Percentiles rank a stretch among this genome's conserved stretches.
phyloP scores from a whole-genome alignment of 352 stramenopile genomes.

The Phytophthora tentaculata region DNA sequence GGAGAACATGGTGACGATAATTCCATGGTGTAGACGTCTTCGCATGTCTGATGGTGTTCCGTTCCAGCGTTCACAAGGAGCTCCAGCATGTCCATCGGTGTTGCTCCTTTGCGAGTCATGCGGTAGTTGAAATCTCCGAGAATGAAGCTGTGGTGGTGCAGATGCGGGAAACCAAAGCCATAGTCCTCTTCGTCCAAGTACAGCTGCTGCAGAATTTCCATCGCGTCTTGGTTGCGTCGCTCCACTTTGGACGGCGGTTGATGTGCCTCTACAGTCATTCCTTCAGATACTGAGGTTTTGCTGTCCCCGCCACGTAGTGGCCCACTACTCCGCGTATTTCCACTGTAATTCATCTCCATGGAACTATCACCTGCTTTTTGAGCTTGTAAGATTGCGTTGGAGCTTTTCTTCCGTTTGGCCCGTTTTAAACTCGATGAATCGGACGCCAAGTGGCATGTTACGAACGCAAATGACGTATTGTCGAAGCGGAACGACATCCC shows the following conservation, averaged over 20 bases:
- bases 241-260: slow-evolving; percentile 71
- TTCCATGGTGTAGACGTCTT: slow-evolving; percentile 22
- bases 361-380: slow-evolving; percentile 24
- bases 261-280: slow-evolving; percentile 14
- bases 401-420: slow-evolving; percentile 40
- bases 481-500: slow-evolving; percentile 90
- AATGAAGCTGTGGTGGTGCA: slow-evolving; percentile 90
- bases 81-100: slow-evolving; percentile 64
- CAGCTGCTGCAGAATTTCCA: slow-evolving; percentile 84
- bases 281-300: slow-evolving; percentile 21
- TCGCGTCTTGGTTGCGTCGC: slow-evolving; percentile 82
- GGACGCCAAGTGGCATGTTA: slow-evolving; percentile 89
- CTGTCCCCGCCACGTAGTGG: slow-evolving; percentile 27
- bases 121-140: slow-evolving; percentile 93
- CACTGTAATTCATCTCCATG: slow-evolving; percentile 9
- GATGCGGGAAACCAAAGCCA: slow-evolving; percentile 80
- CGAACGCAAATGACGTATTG: slow-evolving; percentile 88
- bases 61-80: slow-evolving; percentile 38
- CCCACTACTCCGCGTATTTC: slow-evolving; percentile 30
- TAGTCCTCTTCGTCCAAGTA: slow-evolving; percentile 85
- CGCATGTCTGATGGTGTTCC: slow-evolving; percentile 21
- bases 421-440: slow-evolving; percentile 71
- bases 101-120: slow-evolving; percentile 59
- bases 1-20: slow-evolving; percentile 37
- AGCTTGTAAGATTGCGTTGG: slow-evolving; percentile 19